phyloP scores from a whole-genome alignment of 257 asterid species.

The Penstemon eatonii region DNA sequence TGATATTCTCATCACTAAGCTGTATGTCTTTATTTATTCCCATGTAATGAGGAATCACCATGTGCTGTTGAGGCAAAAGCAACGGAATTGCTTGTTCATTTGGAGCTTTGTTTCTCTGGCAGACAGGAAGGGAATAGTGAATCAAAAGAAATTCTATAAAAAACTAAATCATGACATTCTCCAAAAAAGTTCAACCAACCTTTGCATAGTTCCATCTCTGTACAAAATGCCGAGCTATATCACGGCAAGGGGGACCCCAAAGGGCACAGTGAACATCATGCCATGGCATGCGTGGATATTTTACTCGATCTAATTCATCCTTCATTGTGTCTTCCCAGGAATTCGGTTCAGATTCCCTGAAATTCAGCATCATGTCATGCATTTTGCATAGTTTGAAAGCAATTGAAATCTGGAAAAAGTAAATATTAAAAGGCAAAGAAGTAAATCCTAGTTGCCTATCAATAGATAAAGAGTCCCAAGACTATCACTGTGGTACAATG shows the following conservation, averaged over 20 bases:
- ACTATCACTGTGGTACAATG: constrained; percentile 15
- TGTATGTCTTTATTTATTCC: constrained; percentile 56
- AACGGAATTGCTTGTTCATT: constrained; percentile 84
- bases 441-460: constrained; percentile 22
- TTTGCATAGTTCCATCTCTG: constrained; percentile 98
- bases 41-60: constrained; percentile 97
- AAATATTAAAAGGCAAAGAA: constrained; percentile 10
- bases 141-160: constrained; percentile 20
- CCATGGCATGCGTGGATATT: constrained; percentile 97
- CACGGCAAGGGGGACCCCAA: constrained; percentile 98
- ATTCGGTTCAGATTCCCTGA: constrained; percentile 96
- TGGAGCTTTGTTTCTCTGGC: constrained; percentile 90
- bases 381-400: constrained; percentile 25
- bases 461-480: constrained; percentile 12
- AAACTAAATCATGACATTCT: constrained; percentile 8
- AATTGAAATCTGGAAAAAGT: background rate
- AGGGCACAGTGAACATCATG: constrained; percentile 98
- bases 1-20: constrained; percentile 32
- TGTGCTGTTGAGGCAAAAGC: constrained; percentile 96
- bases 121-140: constrained; percentile 35
- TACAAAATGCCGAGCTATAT: constrained; percentile 90
- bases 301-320: constrained; percentile 75
- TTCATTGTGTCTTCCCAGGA: constrained; percentile 95
- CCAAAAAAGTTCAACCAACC: constrained; percentile 42
- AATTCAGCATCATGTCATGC: constrained; percentile 33